Base-by-base conservation (phyloP, 768 basidiomycete species). In the Xerocomus spinulosus region DNA sequence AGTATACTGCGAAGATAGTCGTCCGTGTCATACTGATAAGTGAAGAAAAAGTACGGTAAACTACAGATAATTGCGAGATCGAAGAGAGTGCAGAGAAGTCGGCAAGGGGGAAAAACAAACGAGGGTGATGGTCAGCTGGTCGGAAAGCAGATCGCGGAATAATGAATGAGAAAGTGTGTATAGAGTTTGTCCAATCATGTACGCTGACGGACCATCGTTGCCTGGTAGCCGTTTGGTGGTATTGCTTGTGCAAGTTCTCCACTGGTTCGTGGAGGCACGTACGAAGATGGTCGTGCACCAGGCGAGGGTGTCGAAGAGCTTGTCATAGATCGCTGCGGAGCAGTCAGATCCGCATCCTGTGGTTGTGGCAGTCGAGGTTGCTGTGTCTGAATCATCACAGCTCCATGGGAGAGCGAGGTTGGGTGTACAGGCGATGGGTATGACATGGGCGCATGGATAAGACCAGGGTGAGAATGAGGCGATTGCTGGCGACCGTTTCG, bases 1-100 rank as follows among this genome's bases (percentile, higher is more conserved):
- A 78, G 71, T 76, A 76, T 68, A 65, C 71, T 74, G 75, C 73
- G 74, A 76, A 75, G 67, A 69, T 69, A 69, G 67, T 79, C 73
- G 78, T 82, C 80, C 81, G 65, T 80, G 72, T 68, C 74, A 74
- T 76, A 77, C 70, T 64, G 64, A 68, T 74, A 71, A 73, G 66
- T 67, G 65, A 61, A 53, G 25, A 40, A 50, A 58, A 50, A 54
- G 59, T 67, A 72, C 73, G 70, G 70, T 81, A 78, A 75, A 81
- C 69, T 81, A 82, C 81, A 82, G 69, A 76, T 76, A 70, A 71
- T 46, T 77, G 73, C 65, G 68, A 74, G 71, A 69, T 70, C 69
- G 62, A 63, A 61, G 53, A 60, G 55, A 53, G 64, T 67, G 62
- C 54, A 52, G 56, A 52, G 62, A 61, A 59, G 54, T 68, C 15